These are phyloP conservation scores for Fomitopsis betulina DNA, from an alignment of 1,284 basidiomycete species.

Conservation along the genomic window DNA sequence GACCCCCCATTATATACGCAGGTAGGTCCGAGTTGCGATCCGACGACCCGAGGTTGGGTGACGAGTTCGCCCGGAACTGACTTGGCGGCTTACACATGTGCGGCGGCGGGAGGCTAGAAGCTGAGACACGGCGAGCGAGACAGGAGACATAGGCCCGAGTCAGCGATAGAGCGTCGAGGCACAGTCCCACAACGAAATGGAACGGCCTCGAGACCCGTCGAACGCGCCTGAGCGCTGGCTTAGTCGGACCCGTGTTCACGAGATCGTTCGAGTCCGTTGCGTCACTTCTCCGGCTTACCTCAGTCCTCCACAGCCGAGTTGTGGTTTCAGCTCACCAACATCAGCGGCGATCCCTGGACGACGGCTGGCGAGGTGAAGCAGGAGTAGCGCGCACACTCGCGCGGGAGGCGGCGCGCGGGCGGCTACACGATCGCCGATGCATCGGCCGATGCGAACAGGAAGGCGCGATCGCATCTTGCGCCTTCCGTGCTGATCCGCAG, in stretches of 20 bases:
- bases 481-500: background rate
- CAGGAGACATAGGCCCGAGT: background rate
- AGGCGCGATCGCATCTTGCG: background rate
- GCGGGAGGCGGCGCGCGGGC: background rate
- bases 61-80: constrained; percentile 1
- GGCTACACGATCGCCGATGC: background rate
- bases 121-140: background rate
- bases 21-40: background rate
- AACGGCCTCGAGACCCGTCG: constrained; percentile 2
- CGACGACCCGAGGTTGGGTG: background rate
- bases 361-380: background rate
- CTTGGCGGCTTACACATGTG: constrained; percentile 1
- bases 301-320: background rate
- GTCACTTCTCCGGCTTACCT: background rate
- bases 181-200: background rate
- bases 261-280: background rate
- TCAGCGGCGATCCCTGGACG: background rate
- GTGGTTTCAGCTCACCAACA: too few species aligned
- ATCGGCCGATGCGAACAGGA: background rate
- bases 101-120: background rate
- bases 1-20: background rate
- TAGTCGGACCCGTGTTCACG: constrained; percentile 1
- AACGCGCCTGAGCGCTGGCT: constrained; percentile 1
- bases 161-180: background rate
- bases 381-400: background rate